Base-by-base conservation (phyloP, 371 early-diverging fungal species). In the Mucor saturninus region DNA sequence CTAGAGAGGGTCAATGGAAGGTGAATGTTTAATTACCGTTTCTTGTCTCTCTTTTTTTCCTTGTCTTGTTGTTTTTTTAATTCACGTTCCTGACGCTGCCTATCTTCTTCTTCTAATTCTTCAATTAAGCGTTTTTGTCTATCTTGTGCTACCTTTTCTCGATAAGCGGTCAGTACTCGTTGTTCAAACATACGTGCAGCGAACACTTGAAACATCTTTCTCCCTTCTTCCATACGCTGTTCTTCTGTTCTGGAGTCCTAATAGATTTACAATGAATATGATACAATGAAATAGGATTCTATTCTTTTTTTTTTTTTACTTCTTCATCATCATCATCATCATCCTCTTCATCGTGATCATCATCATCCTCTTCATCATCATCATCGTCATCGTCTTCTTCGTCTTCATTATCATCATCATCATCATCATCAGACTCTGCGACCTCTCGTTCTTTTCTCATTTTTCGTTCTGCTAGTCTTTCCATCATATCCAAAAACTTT, bases 111-210 rank as follows among this genome's bases (percentile, higher is more conserved):
- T 73, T 94, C 89, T 30, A 93, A 67, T 64, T 95, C 91, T 58
- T 90, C 88, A 31, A 95, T 73, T 26, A 95, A 79, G 5, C 89
- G 86, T 58, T 87, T 80, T 65, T 91, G 92, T 56, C 93, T 84
- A 66, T 93, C 94, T 53, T 83, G 86, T 9, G 93, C 93, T 8
- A 93, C 88, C 80, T 95, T 94, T 75, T 97, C 97, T 45, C 94
- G 88, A 68, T 95, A 97, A 4, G 96, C 93, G 53, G 88, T 84
- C 40, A 96, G 75, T 1, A 96, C 95, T 14, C 96, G 87, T 65
- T 96, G 96, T 74, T 96, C 97, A 86, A 97, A 95, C 89, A 95
- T 92, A 50, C 93, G 89, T 26, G 97, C 96, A 10, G 95, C 95
- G 83, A 96, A 94, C 26, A 95, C 89, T 70, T 95, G 95, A 67